Conservation (phyloP, 1,284 basidiomycete species). For the Spongiforma sp. region DNA sequence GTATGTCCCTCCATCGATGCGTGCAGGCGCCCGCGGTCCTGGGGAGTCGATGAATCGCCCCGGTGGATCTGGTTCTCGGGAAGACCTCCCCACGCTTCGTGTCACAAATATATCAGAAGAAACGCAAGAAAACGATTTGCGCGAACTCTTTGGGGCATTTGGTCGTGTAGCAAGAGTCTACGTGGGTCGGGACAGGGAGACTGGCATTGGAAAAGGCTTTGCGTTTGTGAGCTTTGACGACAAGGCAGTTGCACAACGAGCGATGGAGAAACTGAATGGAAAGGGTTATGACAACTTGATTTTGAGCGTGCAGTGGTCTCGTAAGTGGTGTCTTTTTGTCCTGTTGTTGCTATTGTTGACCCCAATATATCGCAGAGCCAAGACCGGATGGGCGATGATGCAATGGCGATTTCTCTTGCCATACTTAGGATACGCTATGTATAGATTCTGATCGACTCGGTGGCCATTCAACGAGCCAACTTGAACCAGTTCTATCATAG, state of each 20-base stretch:
- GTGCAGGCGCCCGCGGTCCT: slow-evolving; percentile 68
- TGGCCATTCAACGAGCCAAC: too few relatives aligned
- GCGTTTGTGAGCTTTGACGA: slow-evolving; percentile 97
- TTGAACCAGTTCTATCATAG: too few relatives aligned
- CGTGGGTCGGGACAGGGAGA: slow-evolving; percentile 95
- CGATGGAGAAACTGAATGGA: slow-evolving; percentile 94
- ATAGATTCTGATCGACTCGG: too few relatives aligned
- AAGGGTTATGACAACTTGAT: slow-evolving; percentile 91
- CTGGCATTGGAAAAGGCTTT: slow-evolving; percentile 95
- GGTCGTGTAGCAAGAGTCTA: slow-evolving; percentile 90
- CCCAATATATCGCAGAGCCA: slow-evolving; percentile 42
- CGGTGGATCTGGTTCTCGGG: slow-evolving; percentile 56
- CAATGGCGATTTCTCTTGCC: too few relatives aligned
- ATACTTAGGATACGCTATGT: slow-evolving; percentile 2
- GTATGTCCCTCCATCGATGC: slow-evolving; percentile 94
- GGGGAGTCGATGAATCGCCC: slow-evolving; percentile 84
- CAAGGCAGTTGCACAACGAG: slow-evolving; percentile 79
- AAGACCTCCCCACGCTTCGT: slow-evolving; percentile 95
- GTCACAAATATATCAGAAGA: slow-evolving; percentile 98
- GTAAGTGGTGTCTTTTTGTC: slow-evolving; percentile 48
- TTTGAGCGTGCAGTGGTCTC: slow-evolving; percentile 88
- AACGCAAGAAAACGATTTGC: slow-evolving; percentile 93
- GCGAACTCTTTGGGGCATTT: slow-evolving; percentile 88
- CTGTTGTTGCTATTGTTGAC: not conserved
- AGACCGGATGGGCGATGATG: slow-evolving; percentile 46